Conservation (phyloP, 768 basidiomycete genomes). For the Phylloporus scabripes region DNA sequence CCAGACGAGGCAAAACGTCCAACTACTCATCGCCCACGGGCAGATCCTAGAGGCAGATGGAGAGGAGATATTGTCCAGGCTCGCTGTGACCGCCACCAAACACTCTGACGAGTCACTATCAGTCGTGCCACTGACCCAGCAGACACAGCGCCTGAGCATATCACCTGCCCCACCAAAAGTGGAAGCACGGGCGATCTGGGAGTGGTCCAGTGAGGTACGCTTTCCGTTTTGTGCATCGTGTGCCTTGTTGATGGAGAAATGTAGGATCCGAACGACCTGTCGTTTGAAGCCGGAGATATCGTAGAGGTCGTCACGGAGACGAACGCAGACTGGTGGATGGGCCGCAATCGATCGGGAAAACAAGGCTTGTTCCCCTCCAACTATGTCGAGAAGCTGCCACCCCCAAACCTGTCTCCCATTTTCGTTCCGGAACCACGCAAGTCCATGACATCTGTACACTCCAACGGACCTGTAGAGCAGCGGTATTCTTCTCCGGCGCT, state of each 20-base stretch:
- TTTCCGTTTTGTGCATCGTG: background rate
- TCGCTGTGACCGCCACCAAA: conserved; percentile 24
- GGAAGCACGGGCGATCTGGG: conserved; percentile 29
- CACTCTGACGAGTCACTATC: conserved; percentile 13
- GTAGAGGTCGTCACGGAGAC: conserved; percentile 78
- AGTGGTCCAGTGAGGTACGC: conserved; percentile 27
- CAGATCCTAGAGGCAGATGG: conserved; percentile 39
- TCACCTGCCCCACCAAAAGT: conserved; percentile 22
- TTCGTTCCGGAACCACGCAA: conserved; percentile 21
- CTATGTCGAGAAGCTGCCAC: conserved; percentile 59
- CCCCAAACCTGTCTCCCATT: conserved; percentile 16
- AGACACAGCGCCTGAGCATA: conserved; percentile 20
- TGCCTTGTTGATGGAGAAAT: conserved; percentile 3
- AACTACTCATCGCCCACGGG: conserved; percentile 40
- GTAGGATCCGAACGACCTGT: conserved; percentile 73
- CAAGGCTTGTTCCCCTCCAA: conserved; percentile 76
- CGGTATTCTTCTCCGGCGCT: conserved; percentile 17
- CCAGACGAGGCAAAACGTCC: conserved; percentile 44
- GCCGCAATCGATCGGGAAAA: conserved; percentile 50
- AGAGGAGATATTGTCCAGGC: conserved; percentile 34
- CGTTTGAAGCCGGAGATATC: conserved; percentile 67
- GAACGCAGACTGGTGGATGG: conserved; percentile 90
- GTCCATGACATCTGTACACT: conserved; percentile 6
- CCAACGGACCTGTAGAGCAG: conserved; percentile 8
- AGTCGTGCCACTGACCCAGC: conserved; percentile 18